Conservation (phyloP, 371 early-diverging fungal species). For the Basidiobolus meristosporus region DNA sequence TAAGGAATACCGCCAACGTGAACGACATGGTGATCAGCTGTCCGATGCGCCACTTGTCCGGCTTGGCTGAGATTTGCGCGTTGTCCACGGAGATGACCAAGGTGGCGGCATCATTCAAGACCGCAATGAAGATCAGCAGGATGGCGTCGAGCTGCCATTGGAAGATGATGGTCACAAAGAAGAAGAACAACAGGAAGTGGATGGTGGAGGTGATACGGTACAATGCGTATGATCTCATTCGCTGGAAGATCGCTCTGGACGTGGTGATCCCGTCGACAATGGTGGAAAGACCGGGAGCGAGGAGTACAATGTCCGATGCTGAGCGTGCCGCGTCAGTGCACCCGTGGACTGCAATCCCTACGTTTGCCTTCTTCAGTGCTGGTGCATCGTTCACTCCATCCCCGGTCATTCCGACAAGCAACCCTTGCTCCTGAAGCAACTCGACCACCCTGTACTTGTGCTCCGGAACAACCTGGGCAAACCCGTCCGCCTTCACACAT, state of each 20-base stretch:
- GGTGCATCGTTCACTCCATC: constrained; percentile 90
- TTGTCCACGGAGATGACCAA: constrained; percentile 74
- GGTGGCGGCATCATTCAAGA: constrained; percentile 70
- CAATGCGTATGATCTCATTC: constrained; percentile 71
- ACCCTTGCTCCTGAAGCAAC: constrained; percentile 43
- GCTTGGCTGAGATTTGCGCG: constrained; percentile 48
- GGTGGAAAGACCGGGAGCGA: constrained; percentile 64
- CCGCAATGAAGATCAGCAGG: constrained; percentile 55
- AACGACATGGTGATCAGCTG: constrained; percentile 58
- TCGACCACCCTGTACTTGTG: constrained; percentile 88
- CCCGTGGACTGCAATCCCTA: constrained; percentile 57
- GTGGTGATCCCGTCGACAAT: constrained; percentile 64
- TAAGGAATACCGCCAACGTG: constrained; percentile 38
- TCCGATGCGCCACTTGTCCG: constrained; percentile 78
- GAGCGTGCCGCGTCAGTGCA: constrained; percentile 83
- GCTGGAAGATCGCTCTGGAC: constrained; percentile 74
- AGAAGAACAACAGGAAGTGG: constrained; percentile 78
- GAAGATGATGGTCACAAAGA: constrained; percentile 42
- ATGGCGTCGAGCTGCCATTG: constrained; percentile 47
- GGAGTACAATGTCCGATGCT: constrained; percentile 77
- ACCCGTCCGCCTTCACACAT: constrained; percentile 75
- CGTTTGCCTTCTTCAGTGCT: constrained; percentile 71
- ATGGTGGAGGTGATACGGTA: constrained; percentile 79
- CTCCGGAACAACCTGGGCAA: constrained; percentile 91
- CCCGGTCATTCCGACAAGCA: constrained; percentile 76